These are phyloP conservation scores for Kurtzmaniella cleridarum DNA, from an alignment of 805 yeast species.

Conservation along the genomic window DNA sequence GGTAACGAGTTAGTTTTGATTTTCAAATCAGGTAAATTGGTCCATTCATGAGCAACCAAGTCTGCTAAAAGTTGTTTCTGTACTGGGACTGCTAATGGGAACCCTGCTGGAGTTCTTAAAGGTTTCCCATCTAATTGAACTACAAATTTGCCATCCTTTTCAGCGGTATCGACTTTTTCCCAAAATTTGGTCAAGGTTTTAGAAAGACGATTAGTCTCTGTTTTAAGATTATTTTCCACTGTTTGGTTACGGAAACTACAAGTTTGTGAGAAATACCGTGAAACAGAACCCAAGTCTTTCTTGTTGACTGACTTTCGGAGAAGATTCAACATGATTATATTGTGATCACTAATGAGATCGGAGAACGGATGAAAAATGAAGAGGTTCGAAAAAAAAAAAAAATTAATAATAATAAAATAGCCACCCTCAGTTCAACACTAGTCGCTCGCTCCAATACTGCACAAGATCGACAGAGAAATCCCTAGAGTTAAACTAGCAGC, in stretches of 20 bases:
- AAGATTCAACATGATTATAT: too few species aligned
- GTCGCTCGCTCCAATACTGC: too few species aligned
- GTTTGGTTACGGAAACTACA: constrained; percentile 17
- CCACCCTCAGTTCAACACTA: too few species aligned
- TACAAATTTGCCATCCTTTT: constrained; percentile 31
- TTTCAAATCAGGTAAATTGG: constrained; percentile 53
- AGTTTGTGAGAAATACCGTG: too few species aligned
- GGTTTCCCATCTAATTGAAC: constrained; percentile 72
- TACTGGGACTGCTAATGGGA: constrained; percentile 58
- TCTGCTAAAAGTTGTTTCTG: constrained; percentile 60
- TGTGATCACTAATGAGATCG: too few species aligned
- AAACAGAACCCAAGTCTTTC: too few species aligned
- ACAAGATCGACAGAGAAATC: too few species aligned
- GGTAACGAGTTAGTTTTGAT: constrained; percentile 80
- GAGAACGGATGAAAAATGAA: too few species aligned
- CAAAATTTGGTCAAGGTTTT: constrained; percentile 73
- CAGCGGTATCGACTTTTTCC: constrained; percentile 59
- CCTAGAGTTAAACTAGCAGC: too few species aligned
- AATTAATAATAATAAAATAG: too few species aligned
- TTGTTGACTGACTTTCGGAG: too few species aligned
- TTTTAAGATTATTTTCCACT: constrained; percentile 45
- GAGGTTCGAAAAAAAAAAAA: too few species aligned
- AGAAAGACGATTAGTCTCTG: constrained; percentile 66
- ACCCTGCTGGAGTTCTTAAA: constrained; percentile 79
- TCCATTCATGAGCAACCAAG: constrained; percentile 85